phyloP scores from a whole-genome alignment of 2,329 filamentous ascomycete genomes.

The Cryphonectria carpinicola region DNA sequence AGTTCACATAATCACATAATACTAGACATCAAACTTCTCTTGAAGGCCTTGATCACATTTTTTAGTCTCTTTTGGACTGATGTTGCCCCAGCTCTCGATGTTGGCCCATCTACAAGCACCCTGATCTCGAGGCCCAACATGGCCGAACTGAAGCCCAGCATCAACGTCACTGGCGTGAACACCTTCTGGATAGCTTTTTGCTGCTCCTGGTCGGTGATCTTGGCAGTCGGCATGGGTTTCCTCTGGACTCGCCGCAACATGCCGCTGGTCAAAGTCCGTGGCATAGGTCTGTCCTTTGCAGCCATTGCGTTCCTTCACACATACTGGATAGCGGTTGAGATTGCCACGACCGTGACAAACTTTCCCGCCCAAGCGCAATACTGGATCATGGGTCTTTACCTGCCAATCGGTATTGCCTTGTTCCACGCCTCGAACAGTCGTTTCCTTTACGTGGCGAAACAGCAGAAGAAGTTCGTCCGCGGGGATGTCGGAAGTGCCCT shows the following conservation, averaged over 20 bases:
- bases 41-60: neutral
- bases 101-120: neutral
- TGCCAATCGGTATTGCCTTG: conserved; percentile 67
- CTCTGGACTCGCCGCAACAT: conserved; percentile 34
- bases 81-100: neutral
- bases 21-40: neutral
- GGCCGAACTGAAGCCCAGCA: conserved; percentile 11
- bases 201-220: conserved; percentile 31
- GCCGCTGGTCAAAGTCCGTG: conserved; percentile 39
- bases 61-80: neutral
- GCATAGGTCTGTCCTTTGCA: conserved; percentile 34
- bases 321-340: conserved; percentile 35
- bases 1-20: neutral
- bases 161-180: conserved; percentile 12
- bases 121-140: conserved; percentile 9
- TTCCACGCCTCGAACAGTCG: conserved; percentile 68
- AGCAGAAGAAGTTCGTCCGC: conserved; percentile 47
- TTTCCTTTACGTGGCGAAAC: conserved; percentile 61
- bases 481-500: conserved; percentile 21
- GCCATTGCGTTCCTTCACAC: conserved; percentile 34
- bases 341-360: conserved; percentile 39
- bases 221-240: conserved; percentile 32
- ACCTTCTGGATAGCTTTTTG: conserved; percentile 21
- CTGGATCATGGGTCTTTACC: conserved; percentile 69
- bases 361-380: conserved; percentile 60